These are phyloP conservation scores for Obelidium mucronatum DNA, from an alignment of 192 early-diverging fungal species.

Conservation along the genomic window DNA sequence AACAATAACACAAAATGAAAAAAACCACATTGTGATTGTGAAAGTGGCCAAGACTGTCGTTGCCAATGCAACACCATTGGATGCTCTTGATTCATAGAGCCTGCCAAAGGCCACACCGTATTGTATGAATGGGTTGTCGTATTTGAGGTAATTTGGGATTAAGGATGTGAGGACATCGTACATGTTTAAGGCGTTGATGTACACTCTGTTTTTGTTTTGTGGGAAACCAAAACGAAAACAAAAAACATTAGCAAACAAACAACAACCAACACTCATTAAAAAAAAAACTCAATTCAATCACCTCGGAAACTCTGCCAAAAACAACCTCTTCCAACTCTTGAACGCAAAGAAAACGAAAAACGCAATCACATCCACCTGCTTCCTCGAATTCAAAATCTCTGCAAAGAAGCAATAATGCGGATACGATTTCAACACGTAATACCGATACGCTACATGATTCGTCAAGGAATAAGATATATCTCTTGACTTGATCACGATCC, in stretches of 20 bases:
- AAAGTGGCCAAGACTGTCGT: slow-evolving; percentile 55
- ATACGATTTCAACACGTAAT: slow-evolving; percentile 76
- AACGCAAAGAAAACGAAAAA: slow-evolving; percentile 89
- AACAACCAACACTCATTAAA: too few species aligned
- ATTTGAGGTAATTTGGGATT: not conserved
- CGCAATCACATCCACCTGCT: slow-evolving; percentile 70
- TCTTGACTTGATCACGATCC: slow-evolving; percentile 62
- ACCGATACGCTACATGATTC: slow-evolving; percentile 74
- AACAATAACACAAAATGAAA: slow-evolving; percentile 53
- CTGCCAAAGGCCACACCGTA: not conserved
- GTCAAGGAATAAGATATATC: slow-evolving; percentile 86
- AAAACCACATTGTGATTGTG: slow-evolving; percentile 68
- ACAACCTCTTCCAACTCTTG: slow-evolving; percentile 83
- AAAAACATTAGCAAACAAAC: too few species aligned
- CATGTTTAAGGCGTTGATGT: slow-evolving; percentile 59
- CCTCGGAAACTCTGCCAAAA: slow-evolving; percentile 61
- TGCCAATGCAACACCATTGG: not conserved
- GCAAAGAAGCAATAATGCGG: slow-evolving; percentile 84
- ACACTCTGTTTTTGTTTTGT: slow-evolving; percentile 53
- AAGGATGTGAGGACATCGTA: slow-evolving; percentile 43
- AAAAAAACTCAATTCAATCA: not conserved
- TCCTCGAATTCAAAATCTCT: slow-evolving; percentile 72
- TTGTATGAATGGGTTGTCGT: slow-evolving; percentile 21
- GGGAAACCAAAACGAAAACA: not conserved
- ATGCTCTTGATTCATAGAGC: not conserved